A percentile compares a stretch with the other conserved stretches of the same genome.
These are phyloP conservation scores for Grifola frondosa DNA, from an alignment of 1,284 basidiomycete species.

Conservation along the genomic window DNA sequence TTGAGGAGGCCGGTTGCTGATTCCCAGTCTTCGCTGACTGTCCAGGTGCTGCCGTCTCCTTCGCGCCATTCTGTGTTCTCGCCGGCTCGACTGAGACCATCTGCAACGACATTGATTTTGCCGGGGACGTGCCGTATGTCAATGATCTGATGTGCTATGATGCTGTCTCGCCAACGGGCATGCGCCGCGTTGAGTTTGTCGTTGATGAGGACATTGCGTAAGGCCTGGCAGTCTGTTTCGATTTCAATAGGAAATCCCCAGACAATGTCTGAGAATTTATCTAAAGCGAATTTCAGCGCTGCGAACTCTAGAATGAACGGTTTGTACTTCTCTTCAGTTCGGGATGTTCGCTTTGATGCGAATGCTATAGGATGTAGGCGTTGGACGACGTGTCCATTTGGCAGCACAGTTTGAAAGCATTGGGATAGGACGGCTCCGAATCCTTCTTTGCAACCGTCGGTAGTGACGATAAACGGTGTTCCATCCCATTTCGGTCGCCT, in stretches of 20 bases:
- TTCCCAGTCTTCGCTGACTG: constrained; percentile 34
- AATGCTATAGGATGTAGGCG: constrained; percentile 14
- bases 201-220: constrained; percentile 11
- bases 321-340: constrained; percentile 19
- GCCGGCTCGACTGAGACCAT: constrained; percentile 9
- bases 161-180: constrained; percentile 16
- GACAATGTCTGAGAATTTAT: constrained; percentile 17
- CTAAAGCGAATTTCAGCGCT: constrained; percentile 17
- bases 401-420: constrained; percentile 3
- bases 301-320: constrained; percentile 19
- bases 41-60: constrained; percentile 35
- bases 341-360: constrained; percentile 17
- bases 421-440: constrained; percentile 19
- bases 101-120: constrained; percentile 7
- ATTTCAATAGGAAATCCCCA: constrained; percentile 18
- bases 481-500: constrained; percentile 12
- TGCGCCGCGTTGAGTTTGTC: constrained; percentile 14
- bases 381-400: constrained; percentile 8
- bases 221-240: constrained; percentile 20
- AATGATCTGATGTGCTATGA: constrained; percentile 13
- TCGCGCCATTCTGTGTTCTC: not conserved
- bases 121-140: constrained; percentile 17
- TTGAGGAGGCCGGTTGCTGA: constrained; percentile 26
- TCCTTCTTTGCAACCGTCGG: constrained; percentile 19
- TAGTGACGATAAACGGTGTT: constrained; percentile 15